Base-by-base conservation (phyloP, 257 asterid species). In the Linaria vulgaris region DNA sequence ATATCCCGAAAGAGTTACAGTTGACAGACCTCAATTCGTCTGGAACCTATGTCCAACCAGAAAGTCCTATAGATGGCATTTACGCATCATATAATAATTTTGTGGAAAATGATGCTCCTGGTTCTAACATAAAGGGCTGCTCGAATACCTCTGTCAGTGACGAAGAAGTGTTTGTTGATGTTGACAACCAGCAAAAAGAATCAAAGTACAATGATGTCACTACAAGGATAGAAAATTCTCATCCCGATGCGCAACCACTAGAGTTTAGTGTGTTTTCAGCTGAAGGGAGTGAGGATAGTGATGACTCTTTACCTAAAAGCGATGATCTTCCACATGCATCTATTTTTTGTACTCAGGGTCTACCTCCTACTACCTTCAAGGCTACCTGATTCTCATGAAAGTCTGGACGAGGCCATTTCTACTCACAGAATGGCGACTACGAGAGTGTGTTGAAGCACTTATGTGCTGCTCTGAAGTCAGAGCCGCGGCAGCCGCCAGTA, bases 301-400 rank as follows among this genome's bases (percentile, higher is more conserved):
- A 60, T 48, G 43, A 67, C 60, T 72, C 77, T 34, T 39, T 54
- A 56, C 59, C 77, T 41, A 56, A 39, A 56, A 66, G 72, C 54
- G 83, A 68, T 47, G 82, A 68, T 64, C 71, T 63, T 65, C 88
- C 88, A 17, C 74, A 68, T 34, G 76, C 48, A n/a, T n/a, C n/a
- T n/a, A n/a, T n/a, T n/a, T n/a, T n/a, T n/a, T n/a, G n/a, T n/a
- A n/a, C n/a, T n/a, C n/a, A n/a, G n/a, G n/a, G n/a, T n/a, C n/a
- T n/a, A n/a, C n/a, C n/a, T 69, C 89, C n/a, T n/a, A 34, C 73
- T 92, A 82, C 97, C 99, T 77, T 57, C 85, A 70, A 80, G 80
- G 54, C 66, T 87, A 65, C 89, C 90, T 39, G 41, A 31, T 67
- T 77, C 83, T 69, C 68, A 73, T 79, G 90, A 85, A 24, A 70